Evolutionary conservation across 257 asterid species (phyloP), one percentile per base, ranked within the genome.

Genomic region (Solanum pinnatisectum): DNA sequence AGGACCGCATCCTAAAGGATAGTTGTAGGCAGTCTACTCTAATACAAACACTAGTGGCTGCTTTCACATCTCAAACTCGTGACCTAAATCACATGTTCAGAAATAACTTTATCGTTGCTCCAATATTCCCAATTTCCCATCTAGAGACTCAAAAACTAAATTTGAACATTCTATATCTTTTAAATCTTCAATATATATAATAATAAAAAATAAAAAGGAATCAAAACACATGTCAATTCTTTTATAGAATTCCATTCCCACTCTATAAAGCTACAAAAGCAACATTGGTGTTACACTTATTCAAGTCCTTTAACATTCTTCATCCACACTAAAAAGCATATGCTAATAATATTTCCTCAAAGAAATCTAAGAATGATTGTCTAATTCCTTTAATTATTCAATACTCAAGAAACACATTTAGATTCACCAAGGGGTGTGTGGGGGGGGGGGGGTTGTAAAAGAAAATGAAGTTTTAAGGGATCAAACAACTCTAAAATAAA

Each of bases 41-140:
- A 60, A 60, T 23, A 0, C 0, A 22, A 22, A 60, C 3, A 23
- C 0, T 23, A 60, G 1, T 0, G 14, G 0, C 5, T 60, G 4
- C 1, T 60, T 60, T 4, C 3, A 60, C 27, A 2, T 5, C 2
- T 60, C 14, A 4, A 60, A 60, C 30, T 8, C 6, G 14, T 60
- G 13, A 60, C 9, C 65, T 56, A 56, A 56, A 56, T 56, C 65
- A 56, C n/a, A 56, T 52, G n/a, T 52, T 16, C 6, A 22, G 0
- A 60, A 2, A 60, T 10, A 60, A 60, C 3, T 1, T 23, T 23
- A 2, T 23, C 3, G 30, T 9, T 23, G 3, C 70, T 60, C 7
- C 1, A 60, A 60, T 10, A 2, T 0, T 60, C 14, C 14, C 2
- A 5, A 49, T 14, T 0, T 49, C 7, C 3, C 35, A 12, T 1